Base-by-base conservation (phyloP, 306 rosid genomes). In the Corylus avellana region DNA sequence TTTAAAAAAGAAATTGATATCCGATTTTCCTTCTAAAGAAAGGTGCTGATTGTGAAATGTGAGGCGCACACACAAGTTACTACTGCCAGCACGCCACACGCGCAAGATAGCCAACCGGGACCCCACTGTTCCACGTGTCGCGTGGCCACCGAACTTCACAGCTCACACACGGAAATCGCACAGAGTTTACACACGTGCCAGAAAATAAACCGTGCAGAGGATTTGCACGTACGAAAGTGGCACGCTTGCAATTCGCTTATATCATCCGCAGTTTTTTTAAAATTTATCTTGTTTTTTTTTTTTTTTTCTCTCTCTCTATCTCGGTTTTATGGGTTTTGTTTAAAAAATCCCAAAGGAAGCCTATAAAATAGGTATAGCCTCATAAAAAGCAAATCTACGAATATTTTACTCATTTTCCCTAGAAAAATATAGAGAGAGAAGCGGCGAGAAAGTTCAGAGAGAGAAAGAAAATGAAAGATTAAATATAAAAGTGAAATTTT, bases 381-480 rank as follows among this genome's bases (percentile, higher is more conserved):
- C 70, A 63, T 32, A 32, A 63, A 20, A 63, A 63, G 70, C 46
- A 63, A 42, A 68, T 68, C 32, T 68, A 68, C 72, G 12, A 68
- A 68, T 68, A 42, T 68, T 68, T 64, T 64, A 39, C 11, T 4
- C 6, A 18, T 16, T 67, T 67, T 67, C 16, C 12, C 51, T 8
- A 4, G 18, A 14, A 68, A 78, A 75, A 70, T 54, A 16, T 46
- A 29, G 80, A 11, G 66, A 70, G 85, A 37, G 77, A 58, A 69
- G 11, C n/a, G 18, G 49, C 66, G 59, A 75, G 47, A 58, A 71
- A 77, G 10, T 57, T 2, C 8, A 54, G 77, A 77, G 32, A 74
- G 71, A 64, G 55, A 73, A 39, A 75, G 57, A 74, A 72, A 86
- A 64, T 8, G 53, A 57, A 66, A 39, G n/a, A 22, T 6, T 27